A percentile compares a stretch with the other conserved stretches of the same genome.
Conservation (phyloP, 768 basidiomycete genomes). For the Tylopilus intermedius region DNA sequence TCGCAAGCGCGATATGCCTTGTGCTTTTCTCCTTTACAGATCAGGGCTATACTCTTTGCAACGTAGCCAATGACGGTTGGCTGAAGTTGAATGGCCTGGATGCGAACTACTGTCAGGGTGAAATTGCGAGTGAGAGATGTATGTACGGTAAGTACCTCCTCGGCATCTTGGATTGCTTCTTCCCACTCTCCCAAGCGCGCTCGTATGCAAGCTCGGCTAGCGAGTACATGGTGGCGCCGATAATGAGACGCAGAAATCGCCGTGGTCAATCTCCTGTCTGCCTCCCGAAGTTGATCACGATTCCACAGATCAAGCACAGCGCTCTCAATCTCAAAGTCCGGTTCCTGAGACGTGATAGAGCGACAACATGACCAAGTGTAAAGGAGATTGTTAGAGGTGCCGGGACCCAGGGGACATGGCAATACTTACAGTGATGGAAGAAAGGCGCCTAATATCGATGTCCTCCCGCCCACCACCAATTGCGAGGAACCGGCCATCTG, state of each 20-base stretch:
- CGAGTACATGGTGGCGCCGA: not conserved
- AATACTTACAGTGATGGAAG: not conserved
- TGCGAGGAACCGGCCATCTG: not conserved
- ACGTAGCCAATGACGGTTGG: constrained; percentile 1
- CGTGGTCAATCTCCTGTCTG: not conserved
- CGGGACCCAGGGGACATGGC: no score
- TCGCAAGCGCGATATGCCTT: not conserved
- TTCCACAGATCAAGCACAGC: constrained; percentile 1
- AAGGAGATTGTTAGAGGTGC: no score
- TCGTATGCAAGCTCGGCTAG: not conserved
- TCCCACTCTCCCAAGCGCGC: not conserved
- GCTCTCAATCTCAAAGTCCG: not conserved
- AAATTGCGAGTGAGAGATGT: no score
- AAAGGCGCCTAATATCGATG: not conserved
- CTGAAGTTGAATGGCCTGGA: not conserved
- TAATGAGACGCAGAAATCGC: not conserved
- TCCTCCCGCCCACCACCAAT: not conserved
- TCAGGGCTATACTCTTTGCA: not conserved
- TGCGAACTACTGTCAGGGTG: not conserved
- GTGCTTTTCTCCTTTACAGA: not conserved
- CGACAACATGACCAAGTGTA: not conserved
- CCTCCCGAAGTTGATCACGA: not conserved
- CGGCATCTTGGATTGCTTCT: not conserved
- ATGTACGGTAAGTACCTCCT: not conserved
- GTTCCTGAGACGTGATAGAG: not conserved